Conservation (phyloP, 371 early-diverging fungal genomes). For the Mucor plumbeus region DNA sequence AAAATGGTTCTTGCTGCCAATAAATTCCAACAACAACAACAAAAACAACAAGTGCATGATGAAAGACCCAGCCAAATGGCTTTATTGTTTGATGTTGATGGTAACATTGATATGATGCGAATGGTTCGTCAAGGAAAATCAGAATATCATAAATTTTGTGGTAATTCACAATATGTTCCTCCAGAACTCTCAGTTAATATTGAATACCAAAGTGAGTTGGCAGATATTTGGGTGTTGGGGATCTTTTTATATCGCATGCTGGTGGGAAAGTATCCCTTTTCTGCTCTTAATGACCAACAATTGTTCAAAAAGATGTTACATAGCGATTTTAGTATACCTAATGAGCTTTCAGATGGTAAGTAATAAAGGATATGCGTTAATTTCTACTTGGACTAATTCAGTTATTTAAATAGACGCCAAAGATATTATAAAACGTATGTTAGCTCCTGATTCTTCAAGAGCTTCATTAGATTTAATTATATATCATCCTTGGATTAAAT, state of each 20-base stretch:
- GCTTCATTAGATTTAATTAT: conserved; percentile 50
- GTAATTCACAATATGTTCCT: conserved; percentile 44
- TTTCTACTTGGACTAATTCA: neutral
- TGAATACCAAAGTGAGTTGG: conserved; percentile 32
- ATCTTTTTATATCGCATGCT: conserved; percentile 50
- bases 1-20: conserved; percentile 44
- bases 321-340: conserved; percentile 43
- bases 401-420: conserved; percentile 35
- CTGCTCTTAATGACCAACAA: conserved; percentile 41
- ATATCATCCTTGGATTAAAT: conserved; percentile 48
- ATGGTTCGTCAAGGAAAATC: conserved; percentile 30
- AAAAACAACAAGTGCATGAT: conserved; percentile 5
- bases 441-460: conserved; percentile 42
- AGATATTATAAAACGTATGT: conserved; percentile 47
- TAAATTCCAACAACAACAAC: conserved; percentile 22
- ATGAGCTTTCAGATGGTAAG: conserved; percentile 44
- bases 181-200: conserved; percentile 37
- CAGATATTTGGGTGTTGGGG: conserved; percentile 53
- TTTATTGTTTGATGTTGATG: conserved; percentile 35
- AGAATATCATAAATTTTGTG: conserved; percentile 40
- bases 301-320: conserved; percentile 48
- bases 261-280: conserved; percentile 45
- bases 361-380: no score
- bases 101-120: conserved; percentile 37
- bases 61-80: conserved; percentile 33